These are phyloP conservation scores for Fusarium vanettenii DNA, from an alignment of 2,329 filamentous ascomycete genomes.

Conservation along the genomic window DNA sequence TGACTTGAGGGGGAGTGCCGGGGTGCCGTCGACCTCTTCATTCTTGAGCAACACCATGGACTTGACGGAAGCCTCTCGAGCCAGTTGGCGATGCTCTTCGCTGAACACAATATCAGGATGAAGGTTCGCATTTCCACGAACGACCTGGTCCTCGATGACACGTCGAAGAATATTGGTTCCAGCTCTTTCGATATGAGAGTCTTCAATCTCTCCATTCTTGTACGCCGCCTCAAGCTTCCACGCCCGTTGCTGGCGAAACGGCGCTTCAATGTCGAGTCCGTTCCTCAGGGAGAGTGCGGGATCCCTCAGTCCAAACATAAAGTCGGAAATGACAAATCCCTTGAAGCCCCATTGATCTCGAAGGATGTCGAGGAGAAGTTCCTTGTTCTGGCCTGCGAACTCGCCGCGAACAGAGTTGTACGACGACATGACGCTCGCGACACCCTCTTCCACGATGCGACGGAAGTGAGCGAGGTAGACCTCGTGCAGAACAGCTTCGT, in stretches of 20 bases:
- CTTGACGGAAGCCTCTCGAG: constrained; percentile 20
- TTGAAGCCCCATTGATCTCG: constrained; percentile 31
- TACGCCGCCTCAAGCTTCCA: constrained; percentile 7
- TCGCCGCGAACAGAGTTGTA: constrained; percentile 37
- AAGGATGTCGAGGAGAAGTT: constrained; percentile 27
- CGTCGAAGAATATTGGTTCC: constrained; percentile 9
- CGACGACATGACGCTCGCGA: constrained; percentile 27
- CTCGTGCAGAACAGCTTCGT: constrained; percentile 29
- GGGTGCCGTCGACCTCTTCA: neutral
- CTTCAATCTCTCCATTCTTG: neutral
- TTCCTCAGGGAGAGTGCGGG: constrained; percentile 24
- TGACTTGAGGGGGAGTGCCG: neutral
- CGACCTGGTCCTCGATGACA: constrained; percentile 8
- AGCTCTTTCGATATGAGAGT: constrained; percentile 12
- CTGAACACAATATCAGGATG: constrained; percentile 25
- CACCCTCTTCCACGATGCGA: constrained; percentile 28
- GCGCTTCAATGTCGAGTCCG: constrained; percentile 38
- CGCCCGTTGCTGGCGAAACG: constrained; percentile 22
- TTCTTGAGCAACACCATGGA: constrained; percentile 41
- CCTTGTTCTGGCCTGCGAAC: constrained; percentile 32
- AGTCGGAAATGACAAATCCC: constrained; percentile 32
- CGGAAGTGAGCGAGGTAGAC: constrained; percentile 36
- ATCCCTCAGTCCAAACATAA: constrained; percentile 33
- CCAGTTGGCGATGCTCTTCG: constrained; percentile 26
- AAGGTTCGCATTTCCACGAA: neutral